Evolutionary conservation across 2,329 filamentous ascomycete genomes (phyloP), one percentile per base, ranked within the genome.

Genomic region (Aspergillus pseudoviridinutans): DNA sequence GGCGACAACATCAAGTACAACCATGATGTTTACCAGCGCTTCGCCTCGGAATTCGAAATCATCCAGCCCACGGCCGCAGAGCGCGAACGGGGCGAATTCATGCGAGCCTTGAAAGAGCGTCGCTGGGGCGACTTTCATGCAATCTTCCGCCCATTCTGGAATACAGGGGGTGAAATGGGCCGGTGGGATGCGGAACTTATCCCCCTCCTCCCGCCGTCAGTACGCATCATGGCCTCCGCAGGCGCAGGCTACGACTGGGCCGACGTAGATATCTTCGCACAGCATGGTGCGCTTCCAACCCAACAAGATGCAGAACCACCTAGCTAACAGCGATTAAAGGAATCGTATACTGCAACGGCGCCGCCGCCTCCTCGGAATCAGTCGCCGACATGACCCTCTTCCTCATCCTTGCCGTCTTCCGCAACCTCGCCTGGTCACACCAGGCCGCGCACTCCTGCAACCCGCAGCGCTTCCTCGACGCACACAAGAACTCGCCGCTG

Each of bases 361-460:
- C 87, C 1, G 80, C 85, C 1, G 87, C 88, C 0, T 87, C 87
- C 38, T 86, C 86, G 6, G 88, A 91, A 66, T 84, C 87, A 4
- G 88, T 91, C 1, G 87, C 88, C 52, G 89, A 91, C 71, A 84
- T 89, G 60, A 84, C 87, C 20, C 78, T 90, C 44, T 86, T 85
- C 66, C 81, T 88, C 64, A 83, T 91, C 63, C 82, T 92, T 51
- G 82, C 83, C 8, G 85, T 84, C 14, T 91, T 90, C 76, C 85
- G 88, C 53, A 80, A 84, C 49, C 80, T 91, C 12, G 79, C 84
- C 1, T 90, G 87, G 83, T 87, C 82, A 60, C 80, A 84, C 52
- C 68, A 78, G 1, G 83, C 85, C 1, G 86, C 86, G 0, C 71
- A 79, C 3, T 76, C 77, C 3, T 69, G 74, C 17, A 72, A 78